Conservation (phyloP, 2,329 filamentous ascomycete species). For the Botrytis hyacinthi region DNA sequence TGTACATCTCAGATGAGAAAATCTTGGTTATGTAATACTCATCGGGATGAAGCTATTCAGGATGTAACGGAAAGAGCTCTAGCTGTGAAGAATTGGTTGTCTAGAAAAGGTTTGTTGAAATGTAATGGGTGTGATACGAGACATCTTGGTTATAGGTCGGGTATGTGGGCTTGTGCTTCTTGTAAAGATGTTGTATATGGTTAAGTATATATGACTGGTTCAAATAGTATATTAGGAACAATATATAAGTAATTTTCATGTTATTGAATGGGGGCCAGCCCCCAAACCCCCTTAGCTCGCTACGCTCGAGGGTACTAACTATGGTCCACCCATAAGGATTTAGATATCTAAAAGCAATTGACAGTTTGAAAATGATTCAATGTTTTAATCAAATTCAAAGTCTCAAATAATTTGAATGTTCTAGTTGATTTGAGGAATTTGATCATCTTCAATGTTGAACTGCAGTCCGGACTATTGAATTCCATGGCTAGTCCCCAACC, state of each 20-base stretch:
- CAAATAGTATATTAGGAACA: neutral
- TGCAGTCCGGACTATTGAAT: too few species aligned
- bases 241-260: neutral
- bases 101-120: neutral
- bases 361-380: too few species aligned
- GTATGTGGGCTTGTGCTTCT: conserved; percentile 9
- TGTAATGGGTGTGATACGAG: conserved; percentile 3
- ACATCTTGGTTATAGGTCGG: neutral
- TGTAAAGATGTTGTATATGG: conserved; percentile 10
- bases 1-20: conserved; percentile 11
- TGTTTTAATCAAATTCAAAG: too few species aligned
- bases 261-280: neutral
- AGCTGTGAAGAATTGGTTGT: neutral
- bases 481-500: too few species aligned
- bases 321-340: too few species aligned
- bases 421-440: too few species aligned
- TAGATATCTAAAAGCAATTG: too few species aligned
- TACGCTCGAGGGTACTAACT: too few species aligned
- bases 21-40: conserved; percentile 6
- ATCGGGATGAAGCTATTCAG: neutral
- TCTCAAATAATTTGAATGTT: too few species aligned
- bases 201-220: neutral
- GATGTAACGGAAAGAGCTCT: neutral
- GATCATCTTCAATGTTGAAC: too few species aligned
- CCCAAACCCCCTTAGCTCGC: neutral